Base-by-base conservation (phyloP, 2,329 filamentous ascomycete genomes). In the Curvularia spicifera region DNA sequence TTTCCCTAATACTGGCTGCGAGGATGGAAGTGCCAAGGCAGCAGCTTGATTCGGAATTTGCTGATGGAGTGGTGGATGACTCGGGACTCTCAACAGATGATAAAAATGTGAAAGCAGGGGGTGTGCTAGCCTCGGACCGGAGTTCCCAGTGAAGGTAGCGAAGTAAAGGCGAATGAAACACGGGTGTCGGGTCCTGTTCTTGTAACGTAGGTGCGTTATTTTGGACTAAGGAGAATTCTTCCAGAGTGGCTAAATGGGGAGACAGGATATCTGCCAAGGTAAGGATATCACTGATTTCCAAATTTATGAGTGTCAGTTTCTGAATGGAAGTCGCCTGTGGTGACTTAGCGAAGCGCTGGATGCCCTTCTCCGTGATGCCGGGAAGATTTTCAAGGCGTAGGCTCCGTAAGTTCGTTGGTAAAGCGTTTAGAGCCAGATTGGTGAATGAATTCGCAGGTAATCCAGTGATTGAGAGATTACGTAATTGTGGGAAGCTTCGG, bases 71-170 rank as follows among this genome's bases (percentile, higher is more conserved):
- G 22, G 53, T 39, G 22, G 35, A 33, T 4, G 47, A 42, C 13
- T 60, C 43, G 37, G 53, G 31, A 5, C 29, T 9, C 9, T 53
- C 29, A 24, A 33, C 47, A 5, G 33, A 40, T 18, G 50, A 61
- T 8, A 59, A 45, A 3, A 62, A 53, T 6, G 49, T 48, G 2
- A 66, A 55, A 2, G 57, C 44, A 28, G 67, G 60, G 12, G 62
- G 45, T 12, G 65, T 63, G 22, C 61, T 59, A n/a, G 67, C 70
- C 51, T 76, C 70, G 1, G 70, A 71, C 5, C 66, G 64, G 26
- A 91, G 83, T 66, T 87, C 85, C 84, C 85, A 87, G 65, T 88
- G 85, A 3, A 88, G 71, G 59, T 79, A 80, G 53, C 76, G 76
- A 10, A 87, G 74, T n/a, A 73, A 79, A 2, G 73, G 70, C 0